phyloP scores from a whole-genome alignment of 2,329 filamentous ascomycete species.

The Alternaria ventricosa region DNA sequence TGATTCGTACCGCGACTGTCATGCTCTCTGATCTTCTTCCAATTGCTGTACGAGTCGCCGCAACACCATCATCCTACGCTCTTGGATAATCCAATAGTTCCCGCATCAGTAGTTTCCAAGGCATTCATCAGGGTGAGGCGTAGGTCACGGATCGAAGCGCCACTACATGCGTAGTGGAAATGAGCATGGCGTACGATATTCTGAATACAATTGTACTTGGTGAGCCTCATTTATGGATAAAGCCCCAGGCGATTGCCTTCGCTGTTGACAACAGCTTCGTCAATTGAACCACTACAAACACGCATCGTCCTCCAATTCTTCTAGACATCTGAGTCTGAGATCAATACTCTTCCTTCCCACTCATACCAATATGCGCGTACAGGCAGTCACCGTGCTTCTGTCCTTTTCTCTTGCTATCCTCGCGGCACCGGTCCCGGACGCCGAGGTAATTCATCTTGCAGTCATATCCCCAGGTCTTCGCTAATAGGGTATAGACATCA shows the following conservation, averaged over 20 bases:
- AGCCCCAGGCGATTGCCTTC: background rate
- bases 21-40: background rate
- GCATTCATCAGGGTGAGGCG: background rate
- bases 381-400: background rate
- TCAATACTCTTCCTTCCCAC: background rate
- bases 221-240: background rate
- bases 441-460: background rate
- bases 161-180: background rate
- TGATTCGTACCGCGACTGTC: background rate
- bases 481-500: background rate
- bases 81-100: background rate
- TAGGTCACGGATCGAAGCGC: background rate
- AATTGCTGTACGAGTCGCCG: background rate
- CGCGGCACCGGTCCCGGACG: background rate
- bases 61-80: background rate
- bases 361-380: background rate
- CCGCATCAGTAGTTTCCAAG: background rate
- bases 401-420: background rate
- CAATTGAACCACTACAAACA: too few species aligned
- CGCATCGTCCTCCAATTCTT: too few species aligned
- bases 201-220: accelerated
- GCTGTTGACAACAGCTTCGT: background rate
- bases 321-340: background rate
- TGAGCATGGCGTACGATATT: background rate
- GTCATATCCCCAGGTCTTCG: background rate